A percentile compares a stretch with the other conserved stretches of the same genome.
phyloP scores from a whole-genome alignment of 805 yeast genomes.

The Pachysolen tannophilus region DNA sequence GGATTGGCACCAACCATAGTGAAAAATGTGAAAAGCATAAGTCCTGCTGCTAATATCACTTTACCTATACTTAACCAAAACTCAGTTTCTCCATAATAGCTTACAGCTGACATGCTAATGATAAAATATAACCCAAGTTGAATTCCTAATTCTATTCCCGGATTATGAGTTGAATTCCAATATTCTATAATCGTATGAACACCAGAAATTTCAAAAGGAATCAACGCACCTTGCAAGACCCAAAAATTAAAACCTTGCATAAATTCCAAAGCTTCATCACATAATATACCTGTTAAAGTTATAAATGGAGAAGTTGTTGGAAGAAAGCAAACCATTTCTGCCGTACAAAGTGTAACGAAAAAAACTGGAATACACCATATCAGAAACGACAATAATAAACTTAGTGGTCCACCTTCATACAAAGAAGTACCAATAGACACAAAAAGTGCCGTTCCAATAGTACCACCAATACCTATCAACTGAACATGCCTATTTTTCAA shows the following conservation, averaged over 20 bases:
- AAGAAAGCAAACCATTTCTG: constrained; percentile 38
- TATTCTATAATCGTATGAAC: constrained; percentile 38
- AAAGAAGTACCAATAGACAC: constrained; percentile 34
- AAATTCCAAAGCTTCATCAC: constrained; percentile 36
- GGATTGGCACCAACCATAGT: constrained; percentile 52
- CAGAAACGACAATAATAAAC: constrained; percentile 29
- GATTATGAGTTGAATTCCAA: constrained; percentile 38
- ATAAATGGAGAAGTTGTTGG: constrained; percentile 43
- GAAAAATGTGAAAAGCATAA: constrained; percentile 34
- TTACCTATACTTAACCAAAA: constrained; percentile 39
- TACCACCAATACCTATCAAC: constrained; percentile 42
- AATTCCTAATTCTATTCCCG: constrained; percentile 35
- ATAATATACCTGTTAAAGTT: constrained; percentile 36
- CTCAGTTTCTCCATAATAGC: constrained; percentile 40
- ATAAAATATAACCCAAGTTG: constrained; percentile 32
- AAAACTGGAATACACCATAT: constrained; percentile 36
- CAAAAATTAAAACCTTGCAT: constrained; percentile 44
- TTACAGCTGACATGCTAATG: constrained; percentile 35
- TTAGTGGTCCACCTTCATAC: constrained; percentile 32
- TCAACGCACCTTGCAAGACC: constrained; percentile 37
- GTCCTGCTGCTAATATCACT: constrained; percentile 34
- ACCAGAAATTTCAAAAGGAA: constrained; percentile 41
- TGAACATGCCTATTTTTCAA: constrained; percentile 36
- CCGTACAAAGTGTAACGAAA: constrained; percentile 32
- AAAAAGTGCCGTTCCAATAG: constrained; percentile 39